phyloP scores from a whole-genome alignment of 139 green algal genomes.

The Mesotaenium endlicherianum region DNA sequence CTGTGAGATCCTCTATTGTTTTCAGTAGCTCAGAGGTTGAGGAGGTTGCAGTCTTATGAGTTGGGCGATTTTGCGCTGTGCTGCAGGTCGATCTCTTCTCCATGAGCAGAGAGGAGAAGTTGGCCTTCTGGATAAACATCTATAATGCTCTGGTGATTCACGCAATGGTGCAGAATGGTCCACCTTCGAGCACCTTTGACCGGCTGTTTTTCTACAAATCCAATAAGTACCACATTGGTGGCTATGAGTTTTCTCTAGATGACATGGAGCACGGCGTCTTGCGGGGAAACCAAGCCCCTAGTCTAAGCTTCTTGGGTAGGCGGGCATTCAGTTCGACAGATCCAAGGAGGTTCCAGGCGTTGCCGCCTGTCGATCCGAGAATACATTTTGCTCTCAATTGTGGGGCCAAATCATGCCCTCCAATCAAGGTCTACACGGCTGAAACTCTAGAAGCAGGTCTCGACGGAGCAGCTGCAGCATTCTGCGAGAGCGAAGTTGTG shows the following conservation, averaged over 20 bases:
- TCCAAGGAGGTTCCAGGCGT: slow-evolving; percentile 47
- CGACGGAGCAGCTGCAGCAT: slow-evolving; percentile 63
- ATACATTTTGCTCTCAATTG: slow-evolving; percentile 97
- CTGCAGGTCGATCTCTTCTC: slow-evolving; percentile 53
- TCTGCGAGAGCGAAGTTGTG: slow-evolving; percentile 63
- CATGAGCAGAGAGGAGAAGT: slow-evolving; percentile 65
- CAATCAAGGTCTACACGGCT: slow-evolving; percentile 82
- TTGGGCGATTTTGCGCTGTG: background rate
- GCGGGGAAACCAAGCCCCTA: slow-evolving; percentile 69
- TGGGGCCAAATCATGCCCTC: slow-evolving; percentile 85
- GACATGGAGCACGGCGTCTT: slow-evolving; percentile 95
- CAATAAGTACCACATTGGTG: slow-evolving; percentile 72
- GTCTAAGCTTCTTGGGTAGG: slow-evolving; percentile 19
- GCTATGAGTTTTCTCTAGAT: slow-evolving; percentile 68
- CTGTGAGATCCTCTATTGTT: background rate
- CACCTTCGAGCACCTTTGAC: slow-evolving; percentile 17
- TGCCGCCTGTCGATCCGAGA: slow-evolving; percentile 69
- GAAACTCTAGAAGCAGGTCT: slow-evolving; percentile 75
- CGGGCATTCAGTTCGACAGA: slow-evolving; percentile 24
- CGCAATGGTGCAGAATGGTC: slow-evolving; percentile 55
- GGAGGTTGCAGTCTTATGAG: too few species aligned
- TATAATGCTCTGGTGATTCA: slow-evolving; percentile 93
- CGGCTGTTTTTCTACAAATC: slow-evolving; percentile 53
- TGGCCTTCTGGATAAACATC: slow-evolving; percentile 89
- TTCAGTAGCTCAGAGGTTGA: too few species aligned